Base-by-base conservation (phyloP, 179 eudicot species). In the Silene vulgaris region DNA sequence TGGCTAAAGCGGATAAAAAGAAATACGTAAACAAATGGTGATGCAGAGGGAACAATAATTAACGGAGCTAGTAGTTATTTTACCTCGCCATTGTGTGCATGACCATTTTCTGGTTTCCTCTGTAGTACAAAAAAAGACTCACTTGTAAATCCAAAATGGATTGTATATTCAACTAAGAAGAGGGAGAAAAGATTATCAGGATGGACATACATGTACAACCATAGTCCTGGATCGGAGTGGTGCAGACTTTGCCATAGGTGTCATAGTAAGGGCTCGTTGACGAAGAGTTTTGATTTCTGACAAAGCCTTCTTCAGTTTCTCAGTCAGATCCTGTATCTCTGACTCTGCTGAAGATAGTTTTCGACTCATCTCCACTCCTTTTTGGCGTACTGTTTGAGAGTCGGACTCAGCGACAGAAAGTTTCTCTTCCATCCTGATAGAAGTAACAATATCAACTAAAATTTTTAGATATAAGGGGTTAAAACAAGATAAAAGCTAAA, bases 211-310 rank as follows among this genome's bases (percentile, higher is more conserved):
- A 88, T 80, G 94, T 78, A 87, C 16, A 77, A 86, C 88, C 82
- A 88, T 82, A 23, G 92, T 89, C 85, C 83, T 90, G 52, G 93
- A 90, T 21, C 93, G 88, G 54, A 86, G 82, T 69, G 97, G 88
- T 73, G 87, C 76, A 35, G 92, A 68, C 75, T 85, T 89, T 72
- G 89, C 88, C 37, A 92, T 86, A 52, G 97, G 97, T 63, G 97
- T 88, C 90, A 96, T 89, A 45, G 97, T 83, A 75, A 93, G 82
- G 72, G 99, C 97, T 87, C 93, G 96, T 78, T 93, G 99, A 80
- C 99, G 97, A 74, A 96, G 92, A 17, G 88, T 88, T 88, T 92
- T 97, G 87, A 92, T 90, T 87, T 96, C 99, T 12, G 93, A 92
- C 77, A 88, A 96, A 54, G 81, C 84, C 82, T 96, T 90, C n/a